A percentile compares a stretch with the other conserved stretches of the same genome.
These are phyloP conservation scores for Ceratobasidium sp. DNA, from an alignment of 1,284 basidiomycete species.

Conservation along the genomic window DNA sequence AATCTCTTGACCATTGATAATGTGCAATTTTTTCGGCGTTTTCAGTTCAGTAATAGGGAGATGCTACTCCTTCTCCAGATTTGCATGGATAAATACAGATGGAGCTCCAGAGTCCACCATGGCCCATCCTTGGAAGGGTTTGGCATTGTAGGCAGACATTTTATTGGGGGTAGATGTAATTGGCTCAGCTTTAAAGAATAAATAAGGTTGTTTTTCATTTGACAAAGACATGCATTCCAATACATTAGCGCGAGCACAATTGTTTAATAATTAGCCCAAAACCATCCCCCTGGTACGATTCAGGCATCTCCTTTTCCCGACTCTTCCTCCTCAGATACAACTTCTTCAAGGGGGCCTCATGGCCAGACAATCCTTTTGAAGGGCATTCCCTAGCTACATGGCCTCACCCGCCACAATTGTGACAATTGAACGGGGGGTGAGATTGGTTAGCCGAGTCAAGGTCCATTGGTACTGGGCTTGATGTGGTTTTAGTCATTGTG, in stretches of 20 bases:
- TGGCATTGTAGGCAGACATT: neutral
- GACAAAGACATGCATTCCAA: conserved; percentile 2
- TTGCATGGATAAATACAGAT: conserved; percentile 12
- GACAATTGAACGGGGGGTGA: neutral
- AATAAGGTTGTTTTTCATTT: neutral
- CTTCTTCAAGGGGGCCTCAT: neutral
- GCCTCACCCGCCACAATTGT: neutral
- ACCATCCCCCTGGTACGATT: neutral
- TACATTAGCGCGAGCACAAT: neutral
- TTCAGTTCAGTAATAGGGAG: neutral
- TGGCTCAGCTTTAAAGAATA: neutral
- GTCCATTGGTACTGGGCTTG: conserved; percentile 1
- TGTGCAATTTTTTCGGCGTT: neutral
- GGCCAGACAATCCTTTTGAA: neutral
- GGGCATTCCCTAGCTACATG: neutral
- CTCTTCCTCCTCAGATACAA: neutral
- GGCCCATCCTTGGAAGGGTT: neutral
- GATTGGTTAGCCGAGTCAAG: neutral
- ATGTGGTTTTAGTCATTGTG: neutral
- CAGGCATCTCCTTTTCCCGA: neutral
- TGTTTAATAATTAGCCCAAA: conserved; percentile 9
- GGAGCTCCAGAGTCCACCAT: neutral
- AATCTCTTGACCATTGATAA: neutral
- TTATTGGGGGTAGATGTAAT: neutral
- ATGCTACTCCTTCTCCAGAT: neutral